Base-by-base conservation (phyloP, 805 yeast species). In the Hanseniaspora nectarophila region DNA sequence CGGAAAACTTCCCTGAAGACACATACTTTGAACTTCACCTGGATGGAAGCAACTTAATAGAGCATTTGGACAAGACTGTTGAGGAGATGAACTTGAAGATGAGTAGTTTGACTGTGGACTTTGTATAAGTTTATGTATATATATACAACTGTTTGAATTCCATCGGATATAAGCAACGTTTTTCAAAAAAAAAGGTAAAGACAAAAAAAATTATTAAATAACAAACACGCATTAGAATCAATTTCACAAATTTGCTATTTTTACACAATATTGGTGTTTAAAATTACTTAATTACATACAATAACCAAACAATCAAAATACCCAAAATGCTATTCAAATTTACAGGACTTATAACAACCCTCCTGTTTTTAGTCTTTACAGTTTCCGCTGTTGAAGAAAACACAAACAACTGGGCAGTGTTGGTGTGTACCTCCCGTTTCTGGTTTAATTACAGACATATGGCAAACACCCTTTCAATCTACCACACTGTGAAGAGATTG, bases 401-500 rank as follows among this genome's bases (percentile, higher is more conserved):
- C 77, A 88, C 81, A 6, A 77, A 77, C 60, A 77, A 77, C 63
- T 77, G 82, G 82, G 79, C 98, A 0, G 97, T 92, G 4, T 70
- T 92, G 43, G 96, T 92, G 35, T 87, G 95, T 2, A 90, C 99
- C 1, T 88, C 97, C 12, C 72, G 97, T 55, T 92, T 92, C 69
- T 92, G 99, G 99, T 92, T 92, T 74, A 92, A 92, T 67, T 92
- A 92, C 64, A 75, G 98, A 64, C 99, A 92, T 66, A 86, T 90
- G 87, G 97, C 98, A 35, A 92, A 92, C 67, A 95, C 85, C 29
- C 71, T 92, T 58, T 83, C 95, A 63, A 81, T 92, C 77, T 92
- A 92, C 70, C 75, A 98, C 59, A 92, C 97, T 0, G 97, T 92
- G 35, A 92, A 90, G 67, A 73, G 98, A 59, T 69, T 92, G 49